phyloP scores from a whole-genome alignment of 495 filamentous ascomycete genomes.

The Elasticomyces elasticus region DNA sequence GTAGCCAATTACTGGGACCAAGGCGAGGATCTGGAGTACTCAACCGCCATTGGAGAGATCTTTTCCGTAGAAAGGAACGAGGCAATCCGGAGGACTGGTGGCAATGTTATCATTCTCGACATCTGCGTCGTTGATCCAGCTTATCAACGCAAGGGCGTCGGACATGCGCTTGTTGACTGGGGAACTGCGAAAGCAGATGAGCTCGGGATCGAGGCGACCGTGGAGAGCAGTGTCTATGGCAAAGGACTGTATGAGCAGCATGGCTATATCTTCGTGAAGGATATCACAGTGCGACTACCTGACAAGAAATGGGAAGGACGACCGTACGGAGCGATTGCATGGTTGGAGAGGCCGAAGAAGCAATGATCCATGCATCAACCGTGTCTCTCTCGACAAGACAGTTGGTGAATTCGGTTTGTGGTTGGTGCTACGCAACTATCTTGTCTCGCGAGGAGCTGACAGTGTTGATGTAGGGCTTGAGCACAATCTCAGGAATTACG shows the following conservation, averaged over 20 bases:
- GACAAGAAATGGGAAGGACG: neutral
- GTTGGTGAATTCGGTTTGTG: no score
- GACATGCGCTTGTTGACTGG: constrained; percentile 33
- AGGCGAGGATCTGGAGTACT: constrained; percentile 1
- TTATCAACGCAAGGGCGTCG: constrained; percentile 14
- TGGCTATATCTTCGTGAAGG: constrained; percentile 27
- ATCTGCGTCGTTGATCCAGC: constrained; percentile 17
- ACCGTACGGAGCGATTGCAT: neutral
- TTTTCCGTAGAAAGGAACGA: constrained; percentile 7
- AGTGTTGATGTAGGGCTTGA: no score
- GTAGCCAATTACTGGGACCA: constrained; percentile 7
- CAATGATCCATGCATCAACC: neutral
- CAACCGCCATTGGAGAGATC: neutral
- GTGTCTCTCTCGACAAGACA: no score
- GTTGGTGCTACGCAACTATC: no score
- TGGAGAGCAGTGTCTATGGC: constrained; percentile 37
- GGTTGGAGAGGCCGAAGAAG: constrained; percentile 9
- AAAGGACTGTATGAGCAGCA: constrained; percentile 33
- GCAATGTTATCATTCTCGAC: constrained; percentile 13
- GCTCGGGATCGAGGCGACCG: constrained; percentile 33
- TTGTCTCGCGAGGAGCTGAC: no score
- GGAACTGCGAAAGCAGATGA: constrained; percentile 36
- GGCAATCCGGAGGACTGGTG: constrained; percentile 1
- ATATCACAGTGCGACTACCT: neutral
- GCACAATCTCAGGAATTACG: no score